A percentile compares a stretch with the other conserved stretches of the same genome.
phyloP scores from a whole-genome alignment of 306 rosid species.

The Fragaria ananassa region DNA sequence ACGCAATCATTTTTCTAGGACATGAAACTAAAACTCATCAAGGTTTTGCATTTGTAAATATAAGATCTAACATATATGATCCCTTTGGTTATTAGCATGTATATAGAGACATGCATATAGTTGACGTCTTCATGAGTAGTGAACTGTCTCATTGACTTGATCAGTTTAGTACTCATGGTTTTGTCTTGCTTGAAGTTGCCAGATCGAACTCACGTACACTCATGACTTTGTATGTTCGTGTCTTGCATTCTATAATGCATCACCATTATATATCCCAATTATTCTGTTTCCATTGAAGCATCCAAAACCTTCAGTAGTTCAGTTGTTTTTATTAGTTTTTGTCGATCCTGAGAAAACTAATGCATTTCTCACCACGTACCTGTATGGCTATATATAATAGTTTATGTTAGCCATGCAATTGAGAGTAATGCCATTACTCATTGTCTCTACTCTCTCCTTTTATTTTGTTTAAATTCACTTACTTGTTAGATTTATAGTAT shows the following conservation, averaged over 20 bases:
- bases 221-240: neutral
- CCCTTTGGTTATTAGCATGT: neutral
- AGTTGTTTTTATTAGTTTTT: neutral
- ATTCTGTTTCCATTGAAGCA: neutral
- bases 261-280: neutral
- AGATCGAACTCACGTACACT: neutral
- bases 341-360: neutral
- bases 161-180: neutral
- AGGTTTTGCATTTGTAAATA: neutral
- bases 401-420: no score
- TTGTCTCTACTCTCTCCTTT: neutral
- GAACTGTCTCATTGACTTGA: neutral
- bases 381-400: neutral
- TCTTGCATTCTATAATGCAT: no score
- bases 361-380: neutral
- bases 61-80: neutral
- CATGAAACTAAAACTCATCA: no score
- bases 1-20: no score
- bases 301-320: neutral
- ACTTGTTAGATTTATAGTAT: neutral
- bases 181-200: neutral
- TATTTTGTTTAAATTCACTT: neutral
- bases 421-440: neutral
- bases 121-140: neutral
- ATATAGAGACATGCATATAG: no score